phyloP scores from a whole-genome alignment of 768 basidiomycete species.

The Leucocoprinus birnbaumii region DNA sequence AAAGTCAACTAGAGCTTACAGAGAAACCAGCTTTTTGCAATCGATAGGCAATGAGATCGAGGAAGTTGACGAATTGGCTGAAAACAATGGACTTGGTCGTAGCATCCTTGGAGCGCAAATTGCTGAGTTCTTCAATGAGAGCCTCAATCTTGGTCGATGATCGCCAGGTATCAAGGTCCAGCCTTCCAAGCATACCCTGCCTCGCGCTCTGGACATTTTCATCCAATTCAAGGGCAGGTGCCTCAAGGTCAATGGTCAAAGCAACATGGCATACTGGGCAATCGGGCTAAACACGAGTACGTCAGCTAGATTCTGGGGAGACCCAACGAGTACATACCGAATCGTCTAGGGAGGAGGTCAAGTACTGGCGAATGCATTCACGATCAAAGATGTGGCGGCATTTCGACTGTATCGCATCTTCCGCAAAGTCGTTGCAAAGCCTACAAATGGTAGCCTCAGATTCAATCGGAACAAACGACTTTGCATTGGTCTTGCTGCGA shows the following conservation, averaged over 20 bases:
- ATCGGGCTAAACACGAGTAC: constrained; percentile 53
- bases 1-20: constrained; percentile 39
- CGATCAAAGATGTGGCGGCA: constrained; percentile 96
- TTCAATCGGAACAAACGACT: constrained; percentile 54
- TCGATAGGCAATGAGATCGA: constrained; percentile 91
- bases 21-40: constrained; percentile 90
- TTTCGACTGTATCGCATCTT: constrained; percentile 93
- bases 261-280: constrained; percentile 95
- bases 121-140: constrained; percentile 88
- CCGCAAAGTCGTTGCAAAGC: constrained; percentile 94
- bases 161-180: constrained; percentile 87
- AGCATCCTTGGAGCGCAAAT: constrained; percentile 77
- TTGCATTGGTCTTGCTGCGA: constrained; percentile 76
- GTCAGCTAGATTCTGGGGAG: not conserved
- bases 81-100: constrained; percentile 98
- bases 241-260: constrained; percentile 94
- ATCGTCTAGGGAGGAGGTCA: constrained; percentile 69
- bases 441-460: constrained; percentile 85
- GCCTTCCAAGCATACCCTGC: constrained; percentile 91
- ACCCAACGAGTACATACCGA: constrained; percentile 37
- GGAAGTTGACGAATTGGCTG: constrained; percentile 90
- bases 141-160: constrained; percentile 99
- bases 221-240: constrained; percentile 83
- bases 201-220: constrained; percentile 49
- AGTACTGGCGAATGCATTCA: constrained; percentile 92